Evolutionary conservation across 176 grass and related monocot species (phyloP).

Genomic region (Carex pumila): DNA sequence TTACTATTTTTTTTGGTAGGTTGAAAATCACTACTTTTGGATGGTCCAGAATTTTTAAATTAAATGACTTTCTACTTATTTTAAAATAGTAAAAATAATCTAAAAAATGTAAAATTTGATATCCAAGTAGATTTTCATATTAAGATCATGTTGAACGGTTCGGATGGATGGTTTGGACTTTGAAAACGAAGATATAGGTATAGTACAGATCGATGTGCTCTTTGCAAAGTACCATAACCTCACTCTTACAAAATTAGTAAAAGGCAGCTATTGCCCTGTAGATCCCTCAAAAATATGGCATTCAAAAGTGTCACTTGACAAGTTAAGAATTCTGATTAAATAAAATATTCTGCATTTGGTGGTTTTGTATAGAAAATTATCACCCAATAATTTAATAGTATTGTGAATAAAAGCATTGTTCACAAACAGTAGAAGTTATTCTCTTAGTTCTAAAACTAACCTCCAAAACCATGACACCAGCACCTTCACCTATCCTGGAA

Average conservation of each 20-base stretch:
- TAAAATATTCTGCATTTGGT: neutral
- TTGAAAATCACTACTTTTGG: too few species aligned
- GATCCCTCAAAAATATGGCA: neutral
- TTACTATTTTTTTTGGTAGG: too few species aligned
- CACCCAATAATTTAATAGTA: neutral
- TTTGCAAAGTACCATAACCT: too few species aligned
- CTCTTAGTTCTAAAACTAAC: slow-evolving; percentile 36
- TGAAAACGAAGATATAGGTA: too few species aligned
- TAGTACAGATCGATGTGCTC: too few species aligned
- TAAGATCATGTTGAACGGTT: too few species aligned
- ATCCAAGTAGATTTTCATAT: too few species aligned
- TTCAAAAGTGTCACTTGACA: neutral
- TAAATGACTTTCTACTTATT: too few species aligned
- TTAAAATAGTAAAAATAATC: too few species aligned
- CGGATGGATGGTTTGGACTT: too few species aligned
- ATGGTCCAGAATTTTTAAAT: too few species aligned
- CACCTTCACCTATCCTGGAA: slow-evolving; percentile 89
- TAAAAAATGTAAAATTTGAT: too few species aligned
- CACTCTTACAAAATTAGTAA: neutral
- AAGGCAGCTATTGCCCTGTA: neutral
- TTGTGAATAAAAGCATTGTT: neutral
- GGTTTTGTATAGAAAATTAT: neutral
- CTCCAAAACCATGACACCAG: slow-evolving; percentile 91
- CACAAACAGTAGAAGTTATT: neutral
- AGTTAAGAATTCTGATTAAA: neutral